Conservation (phyloP, 345 rosid genomes). For the Eucalyptus curtisii region DNA sequence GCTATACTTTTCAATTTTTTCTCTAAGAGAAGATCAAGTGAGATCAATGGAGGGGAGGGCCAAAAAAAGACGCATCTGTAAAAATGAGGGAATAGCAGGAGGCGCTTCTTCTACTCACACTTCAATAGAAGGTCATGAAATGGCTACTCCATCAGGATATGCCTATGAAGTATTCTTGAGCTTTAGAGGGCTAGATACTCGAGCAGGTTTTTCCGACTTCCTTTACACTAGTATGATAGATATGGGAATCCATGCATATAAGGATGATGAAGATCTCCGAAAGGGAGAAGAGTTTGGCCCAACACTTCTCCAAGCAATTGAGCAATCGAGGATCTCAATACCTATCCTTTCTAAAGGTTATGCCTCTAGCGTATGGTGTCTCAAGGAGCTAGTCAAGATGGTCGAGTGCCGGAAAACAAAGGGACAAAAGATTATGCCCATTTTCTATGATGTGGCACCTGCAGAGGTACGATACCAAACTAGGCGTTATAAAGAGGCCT, state of each 20-base stretch:
- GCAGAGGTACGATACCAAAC: background rate
- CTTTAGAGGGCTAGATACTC: background rate
- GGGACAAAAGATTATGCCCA: background rate
- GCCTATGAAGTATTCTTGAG: background rate
- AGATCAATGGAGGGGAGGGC: background rate
- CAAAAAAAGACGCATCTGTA: rapidly evolving
- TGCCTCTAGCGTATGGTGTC: background rate
- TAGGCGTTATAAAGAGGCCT: background rate
- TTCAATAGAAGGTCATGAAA: background rate
- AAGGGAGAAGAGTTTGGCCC: background rate
- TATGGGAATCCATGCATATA: background rate
- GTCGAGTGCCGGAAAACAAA: background rate
- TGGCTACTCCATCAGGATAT: background rate
- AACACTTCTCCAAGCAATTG: background rate
- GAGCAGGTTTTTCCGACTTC: background rate
- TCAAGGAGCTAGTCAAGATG: background rate
- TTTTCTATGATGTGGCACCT: background rate
- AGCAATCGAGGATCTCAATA: background rate
- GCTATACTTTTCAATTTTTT: rapidly evolving
- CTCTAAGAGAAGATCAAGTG: background rate
- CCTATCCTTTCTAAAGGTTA: background rate
- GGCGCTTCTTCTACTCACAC: background rate
- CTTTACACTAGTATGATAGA: background rate
- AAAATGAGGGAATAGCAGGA: background rate
- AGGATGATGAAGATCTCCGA: background rate